Conservation (phyloP, 306 rosid genomes). For the Cucurbita argyrosperma region DNA sequence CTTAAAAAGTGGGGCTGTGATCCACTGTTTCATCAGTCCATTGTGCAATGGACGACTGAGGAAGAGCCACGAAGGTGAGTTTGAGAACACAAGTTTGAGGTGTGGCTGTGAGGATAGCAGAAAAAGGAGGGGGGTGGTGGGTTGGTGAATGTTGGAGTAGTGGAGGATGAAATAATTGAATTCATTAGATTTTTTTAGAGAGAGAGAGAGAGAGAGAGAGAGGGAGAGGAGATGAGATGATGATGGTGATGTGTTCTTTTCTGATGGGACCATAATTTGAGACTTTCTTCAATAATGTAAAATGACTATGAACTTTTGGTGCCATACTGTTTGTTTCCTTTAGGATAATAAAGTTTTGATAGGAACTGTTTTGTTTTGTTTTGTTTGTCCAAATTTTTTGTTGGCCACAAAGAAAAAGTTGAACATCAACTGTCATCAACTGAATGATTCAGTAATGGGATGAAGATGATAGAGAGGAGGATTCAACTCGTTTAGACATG, state of each 20-base stretch:
- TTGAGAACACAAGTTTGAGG: background rate
- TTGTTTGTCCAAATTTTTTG: background rate
- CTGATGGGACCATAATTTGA: background rate
- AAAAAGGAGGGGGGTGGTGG: background rate
- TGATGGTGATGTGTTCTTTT: background rate
- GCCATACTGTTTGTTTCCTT: background rate
- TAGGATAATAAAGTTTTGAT: background rate
- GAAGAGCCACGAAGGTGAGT: background rate
- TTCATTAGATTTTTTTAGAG: background rate
- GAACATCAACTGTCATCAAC: background rate
- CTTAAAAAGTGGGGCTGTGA: background rate
- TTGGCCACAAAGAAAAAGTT: background rate
- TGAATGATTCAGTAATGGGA: background rate
- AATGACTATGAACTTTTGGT: background rate
- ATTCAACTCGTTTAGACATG: too few species aligned
- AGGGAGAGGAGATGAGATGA: background rate
- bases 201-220: background rate
- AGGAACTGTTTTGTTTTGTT: background rate
- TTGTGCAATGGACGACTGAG: background rate
- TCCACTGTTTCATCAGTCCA: background rate
- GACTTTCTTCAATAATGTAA: background rate
- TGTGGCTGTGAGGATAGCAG: conserved; percentile 2
- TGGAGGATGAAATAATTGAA: conserved; percentile 6
- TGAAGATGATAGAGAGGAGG: background rate
- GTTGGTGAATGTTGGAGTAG: background rate